These are phyloP conservation scores for Fraxinus sp. DNA, from an alignment of 305 asterid genomes.

Conservation along the genomic window DNA sequence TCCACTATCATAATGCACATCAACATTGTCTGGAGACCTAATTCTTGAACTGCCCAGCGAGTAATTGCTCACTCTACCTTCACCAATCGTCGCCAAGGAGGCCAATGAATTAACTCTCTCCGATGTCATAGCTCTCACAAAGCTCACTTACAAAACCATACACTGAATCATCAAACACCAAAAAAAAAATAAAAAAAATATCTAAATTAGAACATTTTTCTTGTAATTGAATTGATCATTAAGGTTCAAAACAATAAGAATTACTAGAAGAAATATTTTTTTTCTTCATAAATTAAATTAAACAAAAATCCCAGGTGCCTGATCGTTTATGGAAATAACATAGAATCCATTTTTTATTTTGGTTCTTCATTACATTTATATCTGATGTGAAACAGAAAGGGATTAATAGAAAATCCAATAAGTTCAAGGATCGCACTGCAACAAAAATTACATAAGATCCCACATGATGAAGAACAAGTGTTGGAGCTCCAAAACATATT, in stretches of 20 bases:
- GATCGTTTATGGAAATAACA: background rate
- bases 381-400: background rate
- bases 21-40: conserved; percentile 30
- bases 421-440: background rate
- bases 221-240: background rate
- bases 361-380: background rate
- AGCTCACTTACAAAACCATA: conserved; percentile 33
- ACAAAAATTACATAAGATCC: background rate
- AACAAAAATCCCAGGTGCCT: background rate
- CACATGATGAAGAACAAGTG: background rate
- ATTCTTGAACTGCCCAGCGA: conserved; percentile 25
- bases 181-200: background rate
- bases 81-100: conserved; percentile 24
- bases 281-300: background rate
- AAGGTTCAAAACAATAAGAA: background rate
- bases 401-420: background rate
- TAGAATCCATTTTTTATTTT: background rate
- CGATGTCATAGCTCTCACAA: conserved; percentile 29
- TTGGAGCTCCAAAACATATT: background rate
- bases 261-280: background rate
- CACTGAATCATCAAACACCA: conserved; percentile 18
- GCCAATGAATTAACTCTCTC: conserved; percentile 19
- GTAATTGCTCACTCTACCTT: conserved; percentile 33
- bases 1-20: conserved; percentile 33
- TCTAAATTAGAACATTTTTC: background rate